phyloP scores from a whole-genome alignment of 1,139 yeast species.

The Taphrina flavorubra region DNA sequence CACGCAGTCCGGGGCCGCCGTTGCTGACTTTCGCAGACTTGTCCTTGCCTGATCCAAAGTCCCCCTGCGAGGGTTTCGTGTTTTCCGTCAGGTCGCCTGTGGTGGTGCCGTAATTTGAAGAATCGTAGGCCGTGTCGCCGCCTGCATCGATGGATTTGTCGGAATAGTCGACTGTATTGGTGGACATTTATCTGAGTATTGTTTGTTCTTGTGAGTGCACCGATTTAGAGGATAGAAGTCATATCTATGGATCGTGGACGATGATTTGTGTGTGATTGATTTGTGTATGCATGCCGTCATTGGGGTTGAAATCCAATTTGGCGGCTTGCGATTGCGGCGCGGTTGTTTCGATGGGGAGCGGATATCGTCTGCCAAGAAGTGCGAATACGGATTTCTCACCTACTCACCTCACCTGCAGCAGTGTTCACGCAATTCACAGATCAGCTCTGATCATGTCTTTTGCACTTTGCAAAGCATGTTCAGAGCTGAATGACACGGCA shows the following conservation, averaged over 20 bases:
- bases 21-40: constrained; percentile 9
- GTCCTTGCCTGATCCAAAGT: constrained; percentile 18
- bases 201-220: not conserved
- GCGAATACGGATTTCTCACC: not conserved
- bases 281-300: constrained; percentile 7
- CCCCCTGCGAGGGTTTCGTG: constrained; percentile 25
- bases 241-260: not conserved
- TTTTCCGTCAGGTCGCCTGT: constrained; percentile 24
- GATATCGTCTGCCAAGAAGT: constrained; percentile 13
- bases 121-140: constrained; percentile 32
- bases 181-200: constrained; percentile 9
- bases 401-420: not conserved
- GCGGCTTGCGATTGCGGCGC: constrained; percentile 8
- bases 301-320: not conserved
- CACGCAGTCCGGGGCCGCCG: constrained; percentile 12
- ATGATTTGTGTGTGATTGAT: not conserved
- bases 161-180: constrained; percentile 24
- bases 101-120: constrained; percentile 37
- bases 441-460: not conserved
- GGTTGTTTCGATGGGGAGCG: constrained; percentile 2
- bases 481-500: no score
- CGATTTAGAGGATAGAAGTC: no score
- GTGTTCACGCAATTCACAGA: not conserved
- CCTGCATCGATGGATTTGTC: constrained; percentile 37
- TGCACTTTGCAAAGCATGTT: not conserved